Evolutionary conservation across 768 basidiomycete species (phyloP).

Genomic region (Leccinellum rugosiceps): DNA sequence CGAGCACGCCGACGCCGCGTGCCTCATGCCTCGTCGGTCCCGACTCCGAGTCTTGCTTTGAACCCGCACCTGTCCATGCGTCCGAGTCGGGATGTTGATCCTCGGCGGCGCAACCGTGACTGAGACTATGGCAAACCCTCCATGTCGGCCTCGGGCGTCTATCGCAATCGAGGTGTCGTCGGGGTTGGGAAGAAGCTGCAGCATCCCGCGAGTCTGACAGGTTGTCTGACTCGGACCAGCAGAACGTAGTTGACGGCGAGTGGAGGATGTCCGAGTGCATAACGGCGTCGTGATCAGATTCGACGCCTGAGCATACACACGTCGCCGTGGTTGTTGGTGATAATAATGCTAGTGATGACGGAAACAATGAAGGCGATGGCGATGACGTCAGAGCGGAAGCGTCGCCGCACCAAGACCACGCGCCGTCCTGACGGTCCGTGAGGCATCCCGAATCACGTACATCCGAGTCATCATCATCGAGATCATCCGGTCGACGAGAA

Average conservation of each 20-base stretch:
- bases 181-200: background rate
- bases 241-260: background rate
- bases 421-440: background rate
- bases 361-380: too few relatives aligned
- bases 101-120: background rate
- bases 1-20: slow-evolving; percentile 10
- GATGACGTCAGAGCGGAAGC: background rate
- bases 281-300: background rate
- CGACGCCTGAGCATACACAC: background rate
- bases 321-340: background rate
- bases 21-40: slow-evolving; percentile 8
- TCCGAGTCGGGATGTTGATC: background rate
- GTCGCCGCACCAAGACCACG: background rate
- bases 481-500: background rate
- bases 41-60: background rate
- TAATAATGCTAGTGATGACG: too few relatives aligned
- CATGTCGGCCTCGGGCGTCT: background rate
- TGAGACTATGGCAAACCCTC: background rate
- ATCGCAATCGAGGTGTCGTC: background rate
- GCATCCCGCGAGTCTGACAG: background rate
- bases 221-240: too few relatives aligned
- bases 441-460: background rate
- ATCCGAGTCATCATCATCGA: background rate
- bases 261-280: background rate
- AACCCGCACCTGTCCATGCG: background rate